Percentiles rank a stretch among this genome's conserved stretches.
Conservation (phyloP, 805 yeast genomes). For the Yamadazyma phyllophila region DNA sequence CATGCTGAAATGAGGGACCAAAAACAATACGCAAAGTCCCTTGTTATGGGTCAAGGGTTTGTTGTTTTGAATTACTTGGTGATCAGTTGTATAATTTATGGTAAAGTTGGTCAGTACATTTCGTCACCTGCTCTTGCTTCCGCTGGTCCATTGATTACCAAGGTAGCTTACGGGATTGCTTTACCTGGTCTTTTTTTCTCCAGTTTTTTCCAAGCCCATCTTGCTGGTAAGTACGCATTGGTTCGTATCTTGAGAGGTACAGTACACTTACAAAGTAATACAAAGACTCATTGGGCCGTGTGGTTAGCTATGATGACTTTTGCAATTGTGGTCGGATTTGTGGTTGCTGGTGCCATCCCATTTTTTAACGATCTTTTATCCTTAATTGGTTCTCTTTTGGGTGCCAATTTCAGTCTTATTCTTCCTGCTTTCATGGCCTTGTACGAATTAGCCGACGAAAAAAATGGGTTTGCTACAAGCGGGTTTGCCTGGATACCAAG, state of each 20-base stretch:
- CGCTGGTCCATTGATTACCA: slow-evolving; percentile 12
- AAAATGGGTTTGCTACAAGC: not conserved
- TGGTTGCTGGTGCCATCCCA: slow-evolving; percentile 13
- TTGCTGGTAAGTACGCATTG: slow-evolving; percentile 11
- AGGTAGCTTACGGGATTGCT: slow-evolving; percentile 11
- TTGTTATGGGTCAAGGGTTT: slow-evolving; percentile 12
- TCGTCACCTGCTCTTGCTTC: slow-evolving; percentile 14
- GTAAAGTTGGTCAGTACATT: slow-evolving; percentile 12
- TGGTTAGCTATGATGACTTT: slow-evolving; percentile 10
- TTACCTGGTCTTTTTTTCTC: slow-evolving; percentile 12
- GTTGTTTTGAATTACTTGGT: slow-evolving; percentile 12
- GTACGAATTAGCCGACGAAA: slow-evolving; percentile 2
- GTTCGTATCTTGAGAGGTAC: slow-evolving; percentile 11
- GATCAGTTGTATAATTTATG: slow-evolving; percentile 11
- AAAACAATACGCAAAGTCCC: slow-evolving; percentile 9
- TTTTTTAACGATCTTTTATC: slow-evolving; percentile 11
- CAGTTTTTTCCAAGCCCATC: slow-evolving; percentile 12
- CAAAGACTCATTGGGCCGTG: slow-evolving; percentile 9
- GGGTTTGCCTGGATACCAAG: not conserved
- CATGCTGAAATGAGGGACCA: slow-evolving; percentile 15
- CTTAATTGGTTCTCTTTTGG: slow-evolving; percentile 12
- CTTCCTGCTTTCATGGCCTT: slow-evolving; percentile 11
- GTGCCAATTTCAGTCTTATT: slow-evolving; percentile 9
- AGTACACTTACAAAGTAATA: slow-evolving; percentile 10
- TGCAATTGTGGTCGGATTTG: slow-evolving; percentile 9